Conservation (phyloP, 768 basidiomycete genomes). For the Lentinus brumalis region DNA sequence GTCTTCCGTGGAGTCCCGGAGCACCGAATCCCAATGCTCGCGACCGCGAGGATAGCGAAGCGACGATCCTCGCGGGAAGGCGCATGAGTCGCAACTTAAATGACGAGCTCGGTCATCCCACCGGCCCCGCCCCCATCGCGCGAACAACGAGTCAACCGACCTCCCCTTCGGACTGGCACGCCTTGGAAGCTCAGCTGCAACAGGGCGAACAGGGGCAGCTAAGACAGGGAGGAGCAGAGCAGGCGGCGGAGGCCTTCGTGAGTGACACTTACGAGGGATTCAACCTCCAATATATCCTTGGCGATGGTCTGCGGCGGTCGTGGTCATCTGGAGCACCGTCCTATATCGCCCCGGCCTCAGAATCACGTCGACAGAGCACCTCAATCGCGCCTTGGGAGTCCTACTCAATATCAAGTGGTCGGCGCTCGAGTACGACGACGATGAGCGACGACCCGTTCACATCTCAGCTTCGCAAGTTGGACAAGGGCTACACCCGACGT, state of each 20-base stretch:
- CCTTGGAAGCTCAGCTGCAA: slow-evolving; percentile 44
- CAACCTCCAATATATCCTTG: slow-evolving; percentile 47
- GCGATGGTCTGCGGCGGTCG: slow-evolving; percentile 30
- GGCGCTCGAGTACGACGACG: slow-evolving; percentile 37
- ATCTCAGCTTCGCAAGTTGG: slow-evolving; percentile 37
- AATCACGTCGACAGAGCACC: slow-evolving; percentile 16
- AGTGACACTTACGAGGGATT: slow-evolving; percentile 40
- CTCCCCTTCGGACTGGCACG: slow-evolving; percentile 52
- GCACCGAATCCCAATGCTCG: slow-evolving; percentile 32
- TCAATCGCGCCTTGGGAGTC: slow-evolving; percentile 22
- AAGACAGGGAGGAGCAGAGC: slow-evolving; percentile 7
- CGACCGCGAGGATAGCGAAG: slow-evolving; percentile 58
- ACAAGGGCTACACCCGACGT: slow-evolving; percentile 46
- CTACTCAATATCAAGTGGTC: slow-evolving; percentile 21
- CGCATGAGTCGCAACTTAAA: slow-evolving; percentile 64
- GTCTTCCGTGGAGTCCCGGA: slow-evolving; percentile 62
- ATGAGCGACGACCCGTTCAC: slow-evolving; percentile 44
- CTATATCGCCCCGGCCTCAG: slow-evolving; percentile 16
- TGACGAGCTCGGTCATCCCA: slow-evolving; percentile 37
- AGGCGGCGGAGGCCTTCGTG: not conserved
- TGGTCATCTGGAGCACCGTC: slow-evolving; percentile 29
- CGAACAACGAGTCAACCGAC: slow-evolving; percentile 52
- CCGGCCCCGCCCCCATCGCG: slow-evolving; percentile 8
- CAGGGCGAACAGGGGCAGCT: slow-evolving; percentile 11
- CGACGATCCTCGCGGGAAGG: slow-evolving; percentile 46